Evolutionary conservation across 371 early-diverging fungal genomes (phyloP), one percentile per base, ranked within the genome.

Genomic region (Haplosporangium sp.): DNA sequence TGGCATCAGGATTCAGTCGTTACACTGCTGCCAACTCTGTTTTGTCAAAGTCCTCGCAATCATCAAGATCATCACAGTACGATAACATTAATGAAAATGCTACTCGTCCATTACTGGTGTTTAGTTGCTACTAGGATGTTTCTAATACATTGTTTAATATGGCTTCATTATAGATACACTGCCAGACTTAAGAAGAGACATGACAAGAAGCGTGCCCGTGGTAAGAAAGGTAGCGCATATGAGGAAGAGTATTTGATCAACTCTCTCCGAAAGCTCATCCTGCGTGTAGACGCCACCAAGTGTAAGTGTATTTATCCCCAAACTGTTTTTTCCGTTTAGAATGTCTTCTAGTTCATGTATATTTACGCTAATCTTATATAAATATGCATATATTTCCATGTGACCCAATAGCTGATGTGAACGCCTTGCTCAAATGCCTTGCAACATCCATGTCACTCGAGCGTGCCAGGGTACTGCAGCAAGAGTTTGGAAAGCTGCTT

Each of bases 221-320:
- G 97, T 61, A 94, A 94, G 78, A 95, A 96, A 85, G 96, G 95
- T 17, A 92, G 92, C 62, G 89, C 91, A 5, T 95, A 92, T 72
- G 98, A 98, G 74, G 96, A 97, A 76, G 94, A 95, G 73, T 96
- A 96, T 66, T 84, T 98, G 62, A 87, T 95, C 47, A 91, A 88
- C 39, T 94, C 94, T 15, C 74, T 92, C 44, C 87, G 86, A 61
- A 83, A 85, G 42, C 68, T 91, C 9, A 85, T 81, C 53, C 20
- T 74, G 19, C 81, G 81, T 19, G 72, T 74, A 6, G 81, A 81
- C 58, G 35, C 65, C 17, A 67, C 84, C 15, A 90, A 91, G 65
- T 83, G 89, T 78, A 78, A 62, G 69, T 56, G 5, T 10, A n/a
- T 9, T 56, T 47, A 9, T 37, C 20, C 7, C 47, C 50, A 7